phyloP scores from a whole-genome alignment of 148 eudicot genomes.

The Rhododendron vialii region DNA sequence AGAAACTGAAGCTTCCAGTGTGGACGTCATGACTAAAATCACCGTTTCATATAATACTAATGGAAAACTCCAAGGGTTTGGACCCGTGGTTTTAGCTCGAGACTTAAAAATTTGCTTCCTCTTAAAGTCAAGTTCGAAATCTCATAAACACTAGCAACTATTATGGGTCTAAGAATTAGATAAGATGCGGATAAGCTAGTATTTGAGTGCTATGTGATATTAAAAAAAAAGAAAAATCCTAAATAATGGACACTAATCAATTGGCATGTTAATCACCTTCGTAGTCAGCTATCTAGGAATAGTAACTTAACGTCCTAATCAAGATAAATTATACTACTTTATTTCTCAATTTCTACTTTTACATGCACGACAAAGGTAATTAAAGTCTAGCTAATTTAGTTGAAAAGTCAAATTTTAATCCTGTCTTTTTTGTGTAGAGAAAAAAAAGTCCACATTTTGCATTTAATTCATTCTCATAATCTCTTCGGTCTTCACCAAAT shows the following conservation, averaged over 20 bases:
- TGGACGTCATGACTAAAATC: not conserved
- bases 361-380: not conserved
- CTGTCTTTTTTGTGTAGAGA: too few species aligned
- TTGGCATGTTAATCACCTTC: not conserved
- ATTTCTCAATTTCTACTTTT: not conserved
- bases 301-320: not conserved
- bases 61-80: not conserved
- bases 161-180: too few species aligned
- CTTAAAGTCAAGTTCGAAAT: too few species aligned
- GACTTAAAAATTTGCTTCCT: too few species aligned
- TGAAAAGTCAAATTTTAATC: not conserved
- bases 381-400: not conserved
- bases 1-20: not conserved
- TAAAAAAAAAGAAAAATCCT: too few species aligned
- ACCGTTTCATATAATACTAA: not conserved
- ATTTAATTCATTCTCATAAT: not conserved
- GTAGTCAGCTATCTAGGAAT: not conserved
- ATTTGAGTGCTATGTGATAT: too few species aligned
- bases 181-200: too few species aligned
- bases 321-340: not conserved
- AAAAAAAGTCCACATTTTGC: not conserved
- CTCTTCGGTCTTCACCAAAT: constrained; percentile 9
- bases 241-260: not conserved
- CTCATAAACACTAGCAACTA: too few species aligned
- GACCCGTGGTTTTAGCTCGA: too few species aligned